Base-by-base conservation (phyloP, 805 yeast genomes). In the Spathaspora sp. region DNA sequence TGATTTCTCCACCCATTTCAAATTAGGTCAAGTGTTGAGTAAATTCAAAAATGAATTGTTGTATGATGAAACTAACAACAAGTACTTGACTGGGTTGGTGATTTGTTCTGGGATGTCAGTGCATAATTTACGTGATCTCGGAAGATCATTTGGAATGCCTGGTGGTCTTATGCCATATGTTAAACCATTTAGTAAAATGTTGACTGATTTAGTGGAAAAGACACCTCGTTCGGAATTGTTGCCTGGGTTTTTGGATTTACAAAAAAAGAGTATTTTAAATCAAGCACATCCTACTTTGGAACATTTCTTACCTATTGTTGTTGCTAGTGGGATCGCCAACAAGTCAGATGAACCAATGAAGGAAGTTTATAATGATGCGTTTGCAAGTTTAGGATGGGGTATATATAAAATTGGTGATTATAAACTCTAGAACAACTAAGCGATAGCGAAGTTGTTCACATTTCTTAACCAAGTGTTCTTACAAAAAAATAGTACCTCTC, bases 31-130 rank as follows among this genome's bases (percentile, higher is more conserved):
- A 54, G 75, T 72, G 0, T 67, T 88, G 48, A 61, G 77, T 14
- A 68, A 73, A 35, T 79, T 82, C 56, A 73, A 91, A 54, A 70
- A 74, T 1, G 65, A 79, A 48, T 51, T 57, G 48, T 54, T 72
- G 46, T 67, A 69, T 67, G 70, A 71, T 53, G 62, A 65, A 19
- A 46, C 49, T n/a, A 49, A 58, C 32, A 47, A 60, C 16, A 56
- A 55, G 43, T 58, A 67, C 51, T 57, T 69, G 28, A 58, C 59
- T n/a, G 76, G 77, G 3, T 39, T 81, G 50, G 69, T 88, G 2
- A 64, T 88, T 4, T 78, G 82, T 49, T 85, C 92, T 0, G 96
- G 96, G 3, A 85, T 86, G 88, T 75, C 89, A 5, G 94, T 87
- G 19, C 96, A 88, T 66, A 89, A 88, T 60, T 72, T 88, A 43